phyloP scores from a whole-genome alignment of 179 eudicot genomes.

The Carnegiea gigantea region DNA sequence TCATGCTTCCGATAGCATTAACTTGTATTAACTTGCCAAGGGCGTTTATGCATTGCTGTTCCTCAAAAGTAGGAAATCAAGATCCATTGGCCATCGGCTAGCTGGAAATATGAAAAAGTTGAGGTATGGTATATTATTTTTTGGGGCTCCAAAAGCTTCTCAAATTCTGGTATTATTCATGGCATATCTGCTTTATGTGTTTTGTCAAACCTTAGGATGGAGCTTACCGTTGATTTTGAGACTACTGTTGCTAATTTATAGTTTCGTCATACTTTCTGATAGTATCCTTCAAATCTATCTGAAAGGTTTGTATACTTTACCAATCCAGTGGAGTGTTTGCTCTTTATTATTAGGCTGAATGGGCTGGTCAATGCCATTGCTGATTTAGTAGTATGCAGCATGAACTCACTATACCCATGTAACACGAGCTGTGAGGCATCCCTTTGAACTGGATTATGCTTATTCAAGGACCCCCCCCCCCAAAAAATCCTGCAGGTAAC shows the following conservation, averaged over 20 bases:
- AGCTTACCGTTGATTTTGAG: neutral
- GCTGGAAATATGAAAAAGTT: constrained; percentile 86
- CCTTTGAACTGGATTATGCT: neutral
- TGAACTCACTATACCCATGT: constrained; percentile 5
- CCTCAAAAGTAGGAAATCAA: constrained; percentile 72
- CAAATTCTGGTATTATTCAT: constrained; percentile 1
- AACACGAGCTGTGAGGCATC: constrained; percentile 8
- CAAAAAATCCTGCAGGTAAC: neutral
- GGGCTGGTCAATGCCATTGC: neutral
- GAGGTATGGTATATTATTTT: constrained; percentile 46
- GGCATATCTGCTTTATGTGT: neutral
- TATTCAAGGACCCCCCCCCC: neutral
- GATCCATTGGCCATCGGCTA: constrained; percentile 84
- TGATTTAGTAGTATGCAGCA: neutral
- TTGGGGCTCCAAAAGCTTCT: neutral
- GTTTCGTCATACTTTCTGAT: neutral
- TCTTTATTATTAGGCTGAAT: constrained; percentile 1
- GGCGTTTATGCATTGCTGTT: constrained; percentile 92
- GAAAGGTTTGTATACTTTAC: neutral
- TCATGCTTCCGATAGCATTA: constrained; percentile 17
- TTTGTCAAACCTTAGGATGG: neutral
- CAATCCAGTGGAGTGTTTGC: neutral
- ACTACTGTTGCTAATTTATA: neutral
- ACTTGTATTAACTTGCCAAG: constrained; percentile 39
- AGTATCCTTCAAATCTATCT: neutral